Percentiles rank a stretch among this genome's conserved stretches.
Evolutionary conservation across 495 filamentous ascomycete species (phyloP).

Genomic region (Annulohypoxylon bovei): DNA sequence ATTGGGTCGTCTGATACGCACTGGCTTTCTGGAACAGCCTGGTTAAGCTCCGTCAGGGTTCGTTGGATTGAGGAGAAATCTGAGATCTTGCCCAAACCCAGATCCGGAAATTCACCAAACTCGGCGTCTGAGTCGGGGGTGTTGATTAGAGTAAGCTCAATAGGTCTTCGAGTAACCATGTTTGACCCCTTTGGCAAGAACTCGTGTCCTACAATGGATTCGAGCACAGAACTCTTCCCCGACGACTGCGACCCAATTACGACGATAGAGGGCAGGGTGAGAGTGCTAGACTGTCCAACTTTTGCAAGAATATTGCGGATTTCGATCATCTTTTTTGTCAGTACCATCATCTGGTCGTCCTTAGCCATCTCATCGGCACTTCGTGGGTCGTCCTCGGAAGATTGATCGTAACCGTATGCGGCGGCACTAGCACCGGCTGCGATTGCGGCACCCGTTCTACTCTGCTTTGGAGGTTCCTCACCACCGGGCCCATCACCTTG

Average conservation of each 20-base stretch:
- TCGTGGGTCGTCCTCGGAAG: constrained; percentile 75
- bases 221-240: constrained; percentile 96
- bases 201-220: constrained; percentile 97
- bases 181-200: constrained; percentile 97
- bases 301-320: constrained; percentile 90
- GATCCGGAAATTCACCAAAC: constrained; percentile 95
- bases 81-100: constrained; percentile 88
- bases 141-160: constrained; percentile 96
- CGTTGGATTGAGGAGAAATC: constrained; percentile 94
- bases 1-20: constrained; percentile 98
- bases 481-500: constrained; percentile 57
- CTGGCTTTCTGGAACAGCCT: constrained; percentile 86
- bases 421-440: constrained; percentile 71
- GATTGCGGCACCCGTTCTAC: constrained; percentile 65
- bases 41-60: constrained; percentile 93
- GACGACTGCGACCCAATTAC: constrained; percentile 99
- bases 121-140: constrained; percentile 90
- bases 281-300: constrained; percentile 86
- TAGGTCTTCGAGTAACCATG: constrained; percentile 97
- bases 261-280: constrained; percentile 94
- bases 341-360: constrained; percentile 99
- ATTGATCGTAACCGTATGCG: constrained; percentile 80
- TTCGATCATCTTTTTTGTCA: constrained; percentile 99
- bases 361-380: constrained; percentile 69
- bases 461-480: constrained; percentile 67